Base-by-base conservation (phyloP, 805 yeast species). In the Suhomyces sp. region DNA sequence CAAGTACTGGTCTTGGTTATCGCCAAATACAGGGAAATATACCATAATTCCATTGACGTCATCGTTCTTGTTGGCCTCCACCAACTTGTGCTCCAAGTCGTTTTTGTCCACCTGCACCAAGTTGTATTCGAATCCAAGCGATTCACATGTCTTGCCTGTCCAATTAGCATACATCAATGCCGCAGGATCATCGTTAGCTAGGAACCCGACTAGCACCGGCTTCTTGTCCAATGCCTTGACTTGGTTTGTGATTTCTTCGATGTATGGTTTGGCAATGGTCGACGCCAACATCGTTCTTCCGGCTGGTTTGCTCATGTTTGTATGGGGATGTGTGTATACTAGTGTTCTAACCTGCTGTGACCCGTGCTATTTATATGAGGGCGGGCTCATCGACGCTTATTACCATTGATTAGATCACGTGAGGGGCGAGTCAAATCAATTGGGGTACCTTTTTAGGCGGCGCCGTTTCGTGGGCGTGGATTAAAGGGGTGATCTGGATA, bases 11-110 rank as follows among this genome's bases (percentile, higher is more conserved):
- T 94, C 99, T 71, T 94, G 98, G 53, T 89, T 82, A 65, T 89
- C 89, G 3, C 97, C 97, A 70, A 89, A 94, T 2, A 94, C 98
- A 0, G 99, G 99, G 80, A 93, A 94, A 68, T 94, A 94, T 13
- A 94, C 93, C 88, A 94, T 91, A 58, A 94, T 94, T 21, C 98
- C 99, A 65, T 91, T 85, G 39, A 93, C 89, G 0, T 66, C 59
- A 50, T 79, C 82, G 63, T 92, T 93, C 25, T 76, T 75, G 67
- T 94, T 94, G 53, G 98, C 97, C 41, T 80, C 83, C 45, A 91
- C 80, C 54, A 94, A 83, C 29, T 83, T 85, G 59, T 85, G 91
- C 67, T 94, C 99, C 54, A 94, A 77, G 31, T 85, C 86, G 58
- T 94, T 97, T 65, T 88, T 90, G 58, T 80, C 81, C 17, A 87